Percentiles rank a stretch among this genome's conserved stretches.
These are phyloP conservation scores for Hygrophoropsis aurantiaca DNA, from an alignment of 768 basidiomycete genomes.

Conservation along the genomic window DNA sequence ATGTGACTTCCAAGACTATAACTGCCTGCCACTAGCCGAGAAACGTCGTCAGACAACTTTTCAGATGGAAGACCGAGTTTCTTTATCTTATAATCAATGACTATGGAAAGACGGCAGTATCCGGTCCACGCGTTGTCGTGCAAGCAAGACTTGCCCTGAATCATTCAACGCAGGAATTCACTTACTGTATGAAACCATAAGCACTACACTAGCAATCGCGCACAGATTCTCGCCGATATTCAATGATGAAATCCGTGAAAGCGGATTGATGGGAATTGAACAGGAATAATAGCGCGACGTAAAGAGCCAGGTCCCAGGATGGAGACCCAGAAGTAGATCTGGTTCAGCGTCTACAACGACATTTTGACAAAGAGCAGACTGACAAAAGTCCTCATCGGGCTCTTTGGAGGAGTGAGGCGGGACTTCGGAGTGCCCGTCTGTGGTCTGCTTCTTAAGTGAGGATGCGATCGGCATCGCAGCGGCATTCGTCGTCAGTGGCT, in stretches of 20 bases:
- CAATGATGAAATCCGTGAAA: slow-evolving; percentile 94
- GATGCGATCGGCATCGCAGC: too few species aligned
- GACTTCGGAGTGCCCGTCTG: too few species aligned
- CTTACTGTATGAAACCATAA: slow-evolving; percentile 41
- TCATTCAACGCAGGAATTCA: slow-evolving; percentile 99
- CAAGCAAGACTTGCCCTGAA: slow-evolving; percentile 93
- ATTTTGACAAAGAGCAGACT: slow-evolving; percentile 94
- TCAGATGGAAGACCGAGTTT: slow-evolving; percentile 95
- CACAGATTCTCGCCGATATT: slow-evolving; percentile 67
- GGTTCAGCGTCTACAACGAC: slow-evolving; percentile 85
- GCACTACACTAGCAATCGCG: neutral
- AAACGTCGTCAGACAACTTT: slow-evolving; percentile 93
- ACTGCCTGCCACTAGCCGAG: slow-evolving; percentile 94
- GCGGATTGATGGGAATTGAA: slow-evolving; percentile 99
- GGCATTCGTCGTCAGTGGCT: too few species aligned
- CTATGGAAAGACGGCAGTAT: slow-evolving; percentile 95
- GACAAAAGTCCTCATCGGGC: slow-evolving; percentile 89
- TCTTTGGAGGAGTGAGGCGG: too few species aligned
- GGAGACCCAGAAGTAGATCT: slow-evolving; percentile 98
- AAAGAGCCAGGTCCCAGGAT: slow-evolving; percentile 88
- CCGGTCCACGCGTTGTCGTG: slow-evolving; percentile 99
- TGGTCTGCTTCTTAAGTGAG: too few species aligned
- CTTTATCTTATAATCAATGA: slow-evolving; percentile 99
- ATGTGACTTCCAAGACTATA: slow-evolving; percentile 82
- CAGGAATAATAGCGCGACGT: slow-evolving; percentile 93